Evolutionary conservation across 2,329 filamentous ascomycete species (phyloP), one percentile per base, ranked within the genome.

Genomic region (Parascedosporium putredinis): DNA sequence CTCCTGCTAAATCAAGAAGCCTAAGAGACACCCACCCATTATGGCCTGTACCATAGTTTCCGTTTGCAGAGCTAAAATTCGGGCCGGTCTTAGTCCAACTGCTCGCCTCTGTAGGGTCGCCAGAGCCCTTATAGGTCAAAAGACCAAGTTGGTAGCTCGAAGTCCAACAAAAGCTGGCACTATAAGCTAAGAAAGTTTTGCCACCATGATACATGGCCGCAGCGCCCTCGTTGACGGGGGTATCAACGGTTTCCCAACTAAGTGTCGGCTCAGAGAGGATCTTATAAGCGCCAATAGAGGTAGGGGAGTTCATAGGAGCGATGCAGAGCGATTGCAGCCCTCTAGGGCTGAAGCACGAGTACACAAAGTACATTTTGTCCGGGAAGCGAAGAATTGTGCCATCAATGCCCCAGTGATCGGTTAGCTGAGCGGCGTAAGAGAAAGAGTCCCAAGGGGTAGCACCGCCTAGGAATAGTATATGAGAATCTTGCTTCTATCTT

Each of bases 111-210:
- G 67, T 60, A 0, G 76, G 77, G 53, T 78, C 70, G 0, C 70
- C 68, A 1, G 53, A 61, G 10, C 74, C 73, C 22, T 76, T 70
- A 67, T 71, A 80, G 3, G 71, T 72, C 22, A 81, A 62, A 14
- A 76, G 60, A 1, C 74, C 76, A 2, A 81, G 64, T 22, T 70
- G 69, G 58, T 81, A 80, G 49, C 69, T 65, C 0, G 70, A 59
- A 0, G 73, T 76, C 75, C 74, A 78, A 65, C 76, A 80, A 60
- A 73, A 74, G 52, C 71, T 75, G 1, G 74, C 76, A 5, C 71
- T 76, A 62, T 73, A 81, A 2, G 70, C 65, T 36, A 80, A 59
- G 53, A 72, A 78, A 0, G 73, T 78, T 50, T 69, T 71, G 9
- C 73, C 73, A 20, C 67, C 68, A 36, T 72, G 67, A 57, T 79